Evolutionary conservation across 2,329 filamentous ascomycete species (phyloP).

Genomic region (Penicillium sp.): DNA sequence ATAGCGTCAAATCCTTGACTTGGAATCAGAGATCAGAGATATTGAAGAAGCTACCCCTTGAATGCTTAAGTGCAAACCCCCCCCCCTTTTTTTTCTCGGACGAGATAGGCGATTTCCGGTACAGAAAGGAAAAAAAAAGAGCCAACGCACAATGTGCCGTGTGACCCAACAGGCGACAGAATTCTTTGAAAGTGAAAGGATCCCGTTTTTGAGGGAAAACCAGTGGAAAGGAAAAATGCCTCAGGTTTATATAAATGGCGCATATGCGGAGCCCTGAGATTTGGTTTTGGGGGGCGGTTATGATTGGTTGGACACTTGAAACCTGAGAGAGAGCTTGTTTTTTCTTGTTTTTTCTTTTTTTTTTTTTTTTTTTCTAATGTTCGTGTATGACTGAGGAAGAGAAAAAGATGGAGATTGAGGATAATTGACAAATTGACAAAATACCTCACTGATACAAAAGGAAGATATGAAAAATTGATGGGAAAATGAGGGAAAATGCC

Average conservation of each 20-base stretch:
- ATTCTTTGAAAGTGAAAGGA: neutral
- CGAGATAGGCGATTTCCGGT: neutral
- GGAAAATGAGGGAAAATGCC: conserved; percentile 11
- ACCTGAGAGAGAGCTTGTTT: neutral
- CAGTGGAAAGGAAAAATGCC: conserved; percentile 28
- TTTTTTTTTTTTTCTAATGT: neutral
- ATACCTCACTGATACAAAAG: neutral
- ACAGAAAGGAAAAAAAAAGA: neutral
- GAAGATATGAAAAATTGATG: conserved; percentile 4
- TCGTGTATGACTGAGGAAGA: neutral
- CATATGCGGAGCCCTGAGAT: conserved; percentile 13
- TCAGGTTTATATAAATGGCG: conserved; percentile 28
- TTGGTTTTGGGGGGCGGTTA: neutral
- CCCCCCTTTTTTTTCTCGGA: neutral
- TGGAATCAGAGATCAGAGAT: neutral
- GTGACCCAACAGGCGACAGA: conserved; percentile 6
- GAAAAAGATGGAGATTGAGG: neutral
- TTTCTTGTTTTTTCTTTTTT: neutral
- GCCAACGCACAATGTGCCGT: neutral
- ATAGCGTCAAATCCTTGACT: neutral
- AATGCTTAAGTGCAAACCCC: neutral
- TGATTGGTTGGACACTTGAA: neutral
- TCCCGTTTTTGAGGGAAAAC: conserved; percentile 5
- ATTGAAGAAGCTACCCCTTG: neutral
- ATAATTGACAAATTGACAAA: neutral